Evolutionary conservation across 1,284 basidiomycete species (phyloP).

Genomic region (Trametes versicolor): DNA sequence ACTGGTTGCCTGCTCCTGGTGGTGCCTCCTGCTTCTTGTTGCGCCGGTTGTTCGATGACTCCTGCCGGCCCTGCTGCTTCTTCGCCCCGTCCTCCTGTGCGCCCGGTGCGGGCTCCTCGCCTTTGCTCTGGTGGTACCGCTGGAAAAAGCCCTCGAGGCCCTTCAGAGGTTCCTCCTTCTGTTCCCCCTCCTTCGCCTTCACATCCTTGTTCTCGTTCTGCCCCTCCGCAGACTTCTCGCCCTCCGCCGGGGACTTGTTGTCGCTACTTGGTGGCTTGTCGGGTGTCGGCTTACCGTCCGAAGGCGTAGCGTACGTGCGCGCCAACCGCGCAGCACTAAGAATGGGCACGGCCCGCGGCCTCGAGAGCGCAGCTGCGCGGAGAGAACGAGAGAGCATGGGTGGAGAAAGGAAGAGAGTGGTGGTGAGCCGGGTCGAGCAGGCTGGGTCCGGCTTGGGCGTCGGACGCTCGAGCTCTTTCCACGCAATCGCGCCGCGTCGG

Average conservation of each 20-base stretch:
- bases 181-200: constrained; percentile 51
- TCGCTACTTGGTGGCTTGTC: constrained; percentile 40
- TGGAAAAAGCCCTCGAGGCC: constrained; percentile 84
- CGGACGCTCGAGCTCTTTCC: constrained; percentile 8
- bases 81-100: constrained; percentile 28
- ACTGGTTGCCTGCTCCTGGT: constrained; percentile 53
- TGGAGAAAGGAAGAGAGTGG: constrained; percentile 21
- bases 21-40: constrained; percentile 47
- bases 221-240: constrained; percentile 39
- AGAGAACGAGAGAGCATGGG: constrained; percentile 56
- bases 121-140: constrained; percentile 68
- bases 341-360: constrained; percentile 45
- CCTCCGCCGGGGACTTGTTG: constrained; percentile 43
- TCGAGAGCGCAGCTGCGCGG: constrained; percentile 49
- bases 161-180: constrained; percentile 52
- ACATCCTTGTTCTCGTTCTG: constrained; percentile 44
- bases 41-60: constrained; percentile 56
- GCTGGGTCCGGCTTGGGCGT: constrained; percentile 8
- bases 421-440: constrained; percentile 23
- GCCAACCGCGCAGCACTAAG: constrained; percentile 45
- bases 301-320: constrained; percentile 55
- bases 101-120: constrained; percentile 41
- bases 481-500: constrained; percentile 27
- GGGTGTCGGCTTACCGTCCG: constrained; percentile 45
- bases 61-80: constrained; percentile 32